Evolutionary conservation across 225 moss, liverwort and hornwort species (phyloP).

Genomic region (Rhytidiadelphus loreus): DNA sequence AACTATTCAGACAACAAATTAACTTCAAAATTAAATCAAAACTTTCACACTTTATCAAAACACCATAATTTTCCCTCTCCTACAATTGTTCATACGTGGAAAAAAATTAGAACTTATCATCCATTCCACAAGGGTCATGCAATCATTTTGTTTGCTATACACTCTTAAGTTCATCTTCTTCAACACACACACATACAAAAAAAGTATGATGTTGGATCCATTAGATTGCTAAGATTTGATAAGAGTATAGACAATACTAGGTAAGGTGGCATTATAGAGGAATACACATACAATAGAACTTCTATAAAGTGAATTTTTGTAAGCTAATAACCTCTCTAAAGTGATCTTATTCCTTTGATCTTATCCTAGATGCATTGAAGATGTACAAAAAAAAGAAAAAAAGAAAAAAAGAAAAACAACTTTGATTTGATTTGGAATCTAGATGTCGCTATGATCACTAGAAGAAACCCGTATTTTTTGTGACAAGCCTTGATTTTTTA

Average conservation of each 20-base stretch:
- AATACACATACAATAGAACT: neutral
- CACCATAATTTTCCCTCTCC: neutral
- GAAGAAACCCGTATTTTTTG: no score
- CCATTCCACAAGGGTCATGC: rapidly evolving
- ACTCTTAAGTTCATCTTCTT: neutral
- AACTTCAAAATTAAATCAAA: neutral
- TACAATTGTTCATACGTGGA: rapidly evolving
- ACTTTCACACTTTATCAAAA: rapidly evolving
- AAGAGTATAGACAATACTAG: neutral
- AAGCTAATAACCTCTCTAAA: no score
- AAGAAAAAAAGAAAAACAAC: no score
- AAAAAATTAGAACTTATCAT: neutral
- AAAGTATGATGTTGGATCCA: rapidly evolving
- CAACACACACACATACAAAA: rapidly evolving
- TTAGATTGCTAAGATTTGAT: neutral
- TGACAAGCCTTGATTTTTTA: no score
- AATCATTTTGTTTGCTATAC: neutral
- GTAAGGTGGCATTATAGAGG: neutral
- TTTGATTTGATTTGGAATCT: no score
- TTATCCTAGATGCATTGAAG: no score
- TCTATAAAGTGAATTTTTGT: no score
- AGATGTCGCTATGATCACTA: no score
- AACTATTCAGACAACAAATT: neutral
- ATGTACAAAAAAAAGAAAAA: no score
- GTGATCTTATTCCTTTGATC: no score